Percentiles rank a stretch among this genome's conserved stretches.
phyloP scores from a whole-genome alignment of 2,329 filamentous ascomycete species.

The Neocucurbitaria cava region DNA sequence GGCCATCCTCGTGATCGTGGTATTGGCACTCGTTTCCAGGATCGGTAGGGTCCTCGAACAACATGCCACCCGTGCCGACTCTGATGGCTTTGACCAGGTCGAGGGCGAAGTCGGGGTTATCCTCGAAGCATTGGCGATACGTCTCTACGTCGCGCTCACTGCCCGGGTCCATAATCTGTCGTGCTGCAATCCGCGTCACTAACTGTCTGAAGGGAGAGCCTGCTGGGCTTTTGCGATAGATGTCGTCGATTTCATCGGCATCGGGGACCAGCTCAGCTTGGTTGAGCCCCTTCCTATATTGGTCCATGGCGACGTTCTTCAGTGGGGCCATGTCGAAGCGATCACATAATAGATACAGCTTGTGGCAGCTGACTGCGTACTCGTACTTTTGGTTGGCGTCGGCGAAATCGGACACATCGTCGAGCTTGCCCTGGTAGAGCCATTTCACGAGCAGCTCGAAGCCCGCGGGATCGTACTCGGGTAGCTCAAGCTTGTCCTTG shows the following conservation, averaged over 20 bases:
- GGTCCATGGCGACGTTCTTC: constrained; percentile 63
- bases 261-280: constrained; percentile 61
- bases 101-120: constrained; percentile 60
- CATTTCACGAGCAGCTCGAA: constrained; percentile 64
- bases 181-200: constrained; percentile 62
- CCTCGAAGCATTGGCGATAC: constrained; percentile 59
- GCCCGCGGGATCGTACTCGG: constrained; percentile 58
- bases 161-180: constrained; percentile 64
- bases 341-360: constrained; percentile 61
- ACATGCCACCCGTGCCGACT: constrained; percentile 55
- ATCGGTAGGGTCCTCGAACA: constrained; percentile 61
- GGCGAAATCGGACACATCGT: constrained; percentile 55
- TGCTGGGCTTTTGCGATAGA: constrained; percentile 56
- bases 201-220: constrained; percentile 58
- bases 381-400: constrained; percentile 60
- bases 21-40: constrained; percentile 55
- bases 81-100: constrained; percentile 62
- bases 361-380: constrained; percentile 61
- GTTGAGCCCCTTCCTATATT: constrained; percentile 59
- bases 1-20: constrained; percentile 58
- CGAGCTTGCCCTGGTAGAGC: constrained; percentile 62
- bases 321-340: constrained; percentile 59
- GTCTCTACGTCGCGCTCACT: constrained; percentile 57
- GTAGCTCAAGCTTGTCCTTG: constrained; percentile 54
- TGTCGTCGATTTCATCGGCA: constrained; percentile 61